These are phyloP conservation scores for Coccomyxa sp. DNA, from an alignment of 139 green algal species.

Conservation along the genomic window DNA sequence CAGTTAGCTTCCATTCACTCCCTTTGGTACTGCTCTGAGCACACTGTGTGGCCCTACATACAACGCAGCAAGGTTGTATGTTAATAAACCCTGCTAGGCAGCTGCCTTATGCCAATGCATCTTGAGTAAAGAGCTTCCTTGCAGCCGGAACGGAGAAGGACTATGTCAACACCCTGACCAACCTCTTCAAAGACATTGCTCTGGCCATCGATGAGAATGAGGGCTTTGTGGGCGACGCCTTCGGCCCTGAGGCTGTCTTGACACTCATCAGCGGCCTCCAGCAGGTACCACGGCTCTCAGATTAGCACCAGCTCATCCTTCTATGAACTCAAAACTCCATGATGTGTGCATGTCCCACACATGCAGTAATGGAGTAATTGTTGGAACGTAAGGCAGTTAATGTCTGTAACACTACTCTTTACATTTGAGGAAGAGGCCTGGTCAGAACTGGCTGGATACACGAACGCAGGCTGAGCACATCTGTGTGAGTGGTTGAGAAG, in stretches of 20 bases:
- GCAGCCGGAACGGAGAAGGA: slow-evolving; percentile 18
- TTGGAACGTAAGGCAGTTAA: too few species aligned
- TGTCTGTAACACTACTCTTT: too few species aligned
- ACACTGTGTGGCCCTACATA: not conserved
- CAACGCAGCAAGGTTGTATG: not conserved
- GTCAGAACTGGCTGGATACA: too few species aligned
- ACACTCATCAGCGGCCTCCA: slow-evolving; percentile 44
- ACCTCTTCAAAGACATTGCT: slow-evolving; percentile 80
- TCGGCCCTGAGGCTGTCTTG: slow-evolving; percentile 62
- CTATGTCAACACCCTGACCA: slow-evolving; percentile 69
- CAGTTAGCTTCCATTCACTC: too few species aligned
- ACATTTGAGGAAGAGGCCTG: too few species aligned
- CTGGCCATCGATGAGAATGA: slow-evolving; percentile 79
- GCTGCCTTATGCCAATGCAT: not conserved
- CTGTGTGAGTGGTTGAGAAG: too few species aligned
- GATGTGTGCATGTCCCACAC: too few species aligned
- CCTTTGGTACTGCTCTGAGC: too few species aligned
- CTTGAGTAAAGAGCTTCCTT: not conserved
- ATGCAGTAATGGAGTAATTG: too few species aligned
- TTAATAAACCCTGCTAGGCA: not conserved
- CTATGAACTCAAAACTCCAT: not conserved
- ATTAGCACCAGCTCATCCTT: not conserved
- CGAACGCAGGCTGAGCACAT: too few species aligned
- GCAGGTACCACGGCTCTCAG: not conserved
- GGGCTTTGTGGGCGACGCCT: slow-evolving; percentile 52